Evolutionary conservation across 2,329 filamentous ascomycete genomes (phyloP).

Genomic region (Xylariaceae sp.): DNA sequence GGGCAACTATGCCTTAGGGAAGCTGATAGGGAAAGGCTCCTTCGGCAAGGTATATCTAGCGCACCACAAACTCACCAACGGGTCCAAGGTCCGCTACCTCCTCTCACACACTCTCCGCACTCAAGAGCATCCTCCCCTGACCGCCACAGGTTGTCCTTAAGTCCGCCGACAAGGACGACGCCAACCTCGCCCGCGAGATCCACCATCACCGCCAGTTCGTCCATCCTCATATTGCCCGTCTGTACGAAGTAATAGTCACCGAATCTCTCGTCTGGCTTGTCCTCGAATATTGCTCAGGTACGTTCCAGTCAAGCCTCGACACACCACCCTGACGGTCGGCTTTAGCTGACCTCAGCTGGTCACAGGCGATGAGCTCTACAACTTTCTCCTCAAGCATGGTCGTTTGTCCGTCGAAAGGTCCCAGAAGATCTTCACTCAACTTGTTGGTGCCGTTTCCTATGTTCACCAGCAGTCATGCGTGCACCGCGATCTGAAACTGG

Average conservation of each 20-base stretch:
- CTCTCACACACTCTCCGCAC: not conserved
- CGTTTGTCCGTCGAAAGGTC: slow-evolving; percentile 80
- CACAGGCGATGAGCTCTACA: slow-evolving; percentile 90
- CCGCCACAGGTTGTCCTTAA: slow-evolving; percentile 84
- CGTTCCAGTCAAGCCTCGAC: slow-evolving; percentile 12
- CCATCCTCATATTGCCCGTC: slow-evolving; percentile 90
- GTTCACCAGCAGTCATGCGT: slow-evolving; percentile 95
- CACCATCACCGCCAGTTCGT: slow-evolving; percentile 98
- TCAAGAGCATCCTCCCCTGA: slow-evolving; percentile 1
- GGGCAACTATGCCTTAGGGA: slow-evolving; percentile 89
- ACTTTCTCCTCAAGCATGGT: slow-evolving; percentile 85
- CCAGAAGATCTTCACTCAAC: slow-evolving; percentile 91
- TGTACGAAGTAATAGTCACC: slow-evolving; percentile 98
- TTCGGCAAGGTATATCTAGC: slow-evolving; percentile 98
- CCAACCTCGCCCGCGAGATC: slow-evolving; percentile 94
- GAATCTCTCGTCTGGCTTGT: slow-evolving; percentile 94
- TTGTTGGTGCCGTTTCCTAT: slow-evolving; percentile 91
- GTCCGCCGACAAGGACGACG: slow-evolving; percentile 91
- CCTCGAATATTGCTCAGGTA: slow-evolving; percentile 92
- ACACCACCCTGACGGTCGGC: not conserved
- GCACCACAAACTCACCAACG: slow-evolving; percentile 95
- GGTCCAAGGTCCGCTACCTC: slow-evolving; percentile 72
- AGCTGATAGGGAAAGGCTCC: slow-evolving; percentile 92
- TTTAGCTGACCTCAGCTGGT: slow-evolving; percentile 24
- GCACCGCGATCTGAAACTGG: slow-evolving; percentile 92